Evolutionary conservation across 306 rosid genomes (phyloP), one percentile per base, ranked within the genome.

Genomic region (Crotalaria pallida): DNA sequence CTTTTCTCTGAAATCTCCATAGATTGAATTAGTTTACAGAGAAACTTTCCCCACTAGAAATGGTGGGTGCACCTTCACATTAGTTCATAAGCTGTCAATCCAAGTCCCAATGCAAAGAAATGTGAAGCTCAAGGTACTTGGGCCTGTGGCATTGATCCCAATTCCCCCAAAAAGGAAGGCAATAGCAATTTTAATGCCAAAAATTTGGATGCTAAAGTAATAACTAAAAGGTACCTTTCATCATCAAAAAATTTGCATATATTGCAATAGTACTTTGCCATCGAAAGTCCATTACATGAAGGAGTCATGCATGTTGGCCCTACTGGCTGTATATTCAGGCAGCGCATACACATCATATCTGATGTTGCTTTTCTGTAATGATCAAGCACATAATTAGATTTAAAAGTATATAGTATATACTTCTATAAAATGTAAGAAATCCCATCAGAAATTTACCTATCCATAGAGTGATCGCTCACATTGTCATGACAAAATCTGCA

Each of bases 401-500:
- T 73, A 85, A 68, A 77, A 34, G 73, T 65, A 67, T 22, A 22
- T 65, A 34, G 73, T 65, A 67, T 22, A 22, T 65, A 59, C 53
- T 7, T 38, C 36, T 31, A 68, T 49, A 65, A 77, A 80, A 29
- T 41, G 27, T 65, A 71, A 53, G 67, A 71, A 62, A 36, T 13
- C 29, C 58, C 74, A 56, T 53, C 41, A 60, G 63, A 78, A 75
- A 55, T 17, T 81, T 83, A 95, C 99, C 99, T 95, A 72, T 91
- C 99, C 96, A 95, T 95, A 44, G 96, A 89, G 87, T 95, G 99
- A 80, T 91, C 97, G 81, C 96, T 89, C 79, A 95, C 96, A 77
- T 87, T 89, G 82, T 95, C 97, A 77, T 95, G 99, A 80, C 97
- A 95, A 86, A 95, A 95, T 67, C 99, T 87, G 79, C 97, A 95